These are phyloP conservation scores for Gracilaria vermiculophylla DNA, from an alignment of 23 red algal species.

Conservation along the genomic window DNA sequence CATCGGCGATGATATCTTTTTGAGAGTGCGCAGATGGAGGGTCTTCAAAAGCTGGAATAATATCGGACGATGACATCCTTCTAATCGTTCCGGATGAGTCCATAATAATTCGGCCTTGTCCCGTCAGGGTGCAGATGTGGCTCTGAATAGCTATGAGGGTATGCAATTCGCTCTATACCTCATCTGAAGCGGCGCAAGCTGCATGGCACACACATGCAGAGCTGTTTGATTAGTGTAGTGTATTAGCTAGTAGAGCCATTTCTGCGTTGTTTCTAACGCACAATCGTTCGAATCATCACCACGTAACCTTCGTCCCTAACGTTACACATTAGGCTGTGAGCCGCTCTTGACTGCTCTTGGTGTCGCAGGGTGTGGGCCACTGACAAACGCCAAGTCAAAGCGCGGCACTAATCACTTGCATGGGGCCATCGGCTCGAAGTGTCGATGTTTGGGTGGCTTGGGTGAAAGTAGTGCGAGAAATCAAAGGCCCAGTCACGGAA, in stretches of 20 bases:
- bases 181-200: neutral
- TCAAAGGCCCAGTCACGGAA: neutral
- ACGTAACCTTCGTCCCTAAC: neutral
- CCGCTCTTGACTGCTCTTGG: neutral
- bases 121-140: neutral
- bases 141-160: neutral
- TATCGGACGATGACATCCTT: slow-evolving; percentile 4
- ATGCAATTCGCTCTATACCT: neutral
- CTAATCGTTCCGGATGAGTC: neutral
- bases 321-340: neutral
- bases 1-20: slow-evolving; percentile 37
- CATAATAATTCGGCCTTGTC: neutral
- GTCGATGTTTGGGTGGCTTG: neutral
- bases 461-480: neutral
- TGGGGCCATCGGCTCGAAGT: neutral
- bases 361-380: neutral
- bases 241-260: neutral
- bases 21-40: slow-evolving; percentile 35
- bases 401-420: neutral
- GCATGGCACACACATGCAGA: neutral
- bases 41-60: slow-evolving; percentile 24
- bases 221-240: neutral
- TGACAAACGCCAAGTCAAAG: neutral
- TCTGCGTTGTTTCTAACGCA: neutral
- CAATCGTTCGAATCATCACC: neutral